Evolutionary conservation across 2,329 filamentous ascomycete species (phyloP), one percentile per base, ranked within the genome.

Genomic region (Penicillium decumbens): DNA sequence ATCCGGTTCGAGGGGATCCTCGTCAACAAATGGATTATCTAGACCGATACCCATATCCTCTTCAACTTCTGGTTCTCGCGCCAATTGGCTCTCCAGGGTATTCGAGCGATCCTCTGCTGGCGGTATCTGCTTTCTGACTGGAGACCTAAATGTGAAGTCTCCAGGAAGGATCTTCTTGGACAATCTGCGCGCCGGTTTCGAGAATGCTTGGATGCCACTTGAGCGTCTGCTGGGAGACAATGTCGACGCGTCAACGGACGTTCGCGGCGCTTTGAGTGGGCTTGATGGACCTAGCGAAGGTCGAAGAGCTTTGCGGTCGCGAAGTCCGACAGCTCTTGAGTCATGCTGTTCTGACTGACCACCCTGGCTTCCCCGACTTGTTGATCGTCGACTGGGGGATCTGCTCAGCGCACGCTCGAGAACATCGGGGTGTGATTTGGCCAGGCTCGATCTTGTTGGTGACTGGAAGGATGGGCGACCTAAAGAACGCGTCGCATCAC

Each of bases 401-500:
- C 48, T 71, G 70, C 59, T 71, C 59, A 61, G 71, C 65, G 63
- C 62, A 55, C 76, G 73, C 48, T 75, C 71, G 29, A 84, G 67
- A 6, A 84, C 72, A 9, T 82, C 77, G 0, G 83, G 80, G 53
- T 85, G 80, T 41, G 80, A 77, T 55, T 80, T 78, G 49, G 82
- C 75, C 12, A 86, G 68, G 59, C 82, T 87, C 10, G 83, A 77
- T 62, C 77, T 81, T 0, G 83, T 86, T 0, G 85, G 83, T n/a
- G 83, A 85, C 46, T 80, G 80, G 62, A 83, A 87, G 0, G 83
- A 85, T 0, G 80, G 77, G 1, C 76, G 76, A 41, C 64, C 59
- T 6, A 65, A 56, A 33, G 67, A 65, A 15, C 68, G 60, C 27
- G 61, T 52, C 47, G 55, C 55, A 41, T 56, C 53, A 58, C 57